Base-by-base conservation (phyloP, 805 yeast genomes). In the Blastobotrys mokoenaii region DNA sequence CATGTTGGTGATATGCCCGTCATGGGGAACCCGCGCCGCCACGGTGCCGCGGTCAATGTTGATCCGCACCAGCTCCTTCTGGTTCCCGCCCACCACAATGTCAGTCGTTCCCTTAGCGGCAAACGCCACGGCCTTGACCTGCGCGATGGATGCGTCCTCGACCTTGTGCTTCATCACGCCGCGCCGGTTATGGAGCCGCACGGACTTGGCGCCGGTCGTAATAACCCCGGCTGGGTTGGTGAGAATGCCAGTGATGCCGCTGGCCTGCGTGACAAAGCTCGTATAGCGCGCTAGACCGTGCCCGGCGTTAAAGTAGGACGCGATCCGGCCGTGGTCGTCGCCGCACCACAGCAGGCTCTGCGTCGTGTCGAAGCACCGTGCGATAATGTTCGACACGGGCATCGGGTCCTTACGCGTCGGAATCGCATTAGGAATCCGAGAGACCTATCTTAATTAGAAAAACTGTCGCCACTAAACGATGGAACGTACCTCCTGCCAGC, bases 261-360 rank as follows among this genome's bases (percentile, higher is more conserved):
- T 56, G 2, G 63, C 57, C 43, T 79, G 83, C 0, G 78, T 82
- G 16, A 66, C 61, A 46, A 76, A 77, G 29, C 83, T 66, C 3
- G 82, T 73, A 56, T 83, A 84, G 2, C 80, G 72, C 3, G 67
- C 65, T 40, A 80, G 62, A 9, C 68, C 65, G 9, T 72, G 68
- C 10, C 76, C 80, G 37, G 29, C 11, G 8, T 15, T 25, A 25
- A 65, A 66, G 45, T 58, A 69, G 1, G 75, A 68, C 2, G 65
- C 60, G 8, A 73, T 55, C 32, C 57, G 61, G 2, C 77, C 77
- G 49, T 68, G 53, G 31, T 76, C 61, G 59, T 85, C 93, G 14
- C 95, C 95, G 1, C 81, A 71, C 97, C 97, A 90, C 1, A 89
- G 59, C 38, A 93, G 67, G 54, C 89, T 93, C 48, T 79, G 75